Evolutionary conservation across 176 grass and related monocot genomes (phyloP), one percentile per base, ranked within the genome.

Genomic region (Hyparrhenia diplandra): DNA sequence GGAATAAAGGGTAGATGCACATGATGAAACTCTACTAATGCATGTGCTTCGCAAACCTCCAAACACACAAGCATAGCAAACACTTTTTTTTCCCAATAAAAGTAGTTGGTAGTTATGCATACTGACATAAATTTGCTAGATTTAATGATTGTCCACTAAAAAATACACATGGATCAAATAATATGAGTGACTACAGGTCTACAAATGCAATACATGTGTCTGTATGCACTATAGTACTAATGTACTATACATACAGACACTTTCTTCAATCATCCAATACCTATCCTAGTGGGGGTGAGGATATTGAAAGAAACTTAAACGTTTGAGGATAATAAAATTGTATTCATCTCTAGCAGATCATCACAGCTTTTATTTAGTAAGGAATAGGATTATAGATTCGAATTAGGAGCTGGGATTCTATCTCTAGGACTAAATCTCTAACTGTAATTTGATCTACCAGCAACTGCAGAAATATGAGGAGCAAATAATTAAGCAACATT

Each of bases 141-240:
- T 52, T 42, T 46, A 51, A 39, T 45, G 41, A 30, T 23, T 28
- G 31, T 17, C 18, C n/a, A 27, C 10, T 46, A 47, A 47, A 76
- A 18, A 80, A 46, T 51, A 81, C 73, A 27, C 40, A 39, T 77
- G 67, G 23, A 65, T 43, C 8, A 49, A 86, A 74, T 67, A 63
- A 41, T 47, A 47, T 29, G 70, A 86, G 36, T 65, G 68, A 6
- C 23, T 40, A 36, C 45, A 28, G 21, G 55, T 59, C 55, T 59
- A 59, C 55, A 59, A 59, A 59, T 59, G 10, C n/a, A 59, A 59
- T 59, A 59, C n/a, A 59, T 59, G 55, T 59, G 23, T 24, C 52
- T 57, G 13, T 73, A 72, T 63, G 18, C 10, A 21, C 27, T 77
- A 12, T 59, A 25, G n/a, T 59, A 59, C 23, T 25, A 25, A 72